A percentile compares a stretch with the other conserved stretches of the same genome.
phyloP scores from a whole-genome alignment of 352 stramenopile species.

The Phytophthora parvispora region DNA sequence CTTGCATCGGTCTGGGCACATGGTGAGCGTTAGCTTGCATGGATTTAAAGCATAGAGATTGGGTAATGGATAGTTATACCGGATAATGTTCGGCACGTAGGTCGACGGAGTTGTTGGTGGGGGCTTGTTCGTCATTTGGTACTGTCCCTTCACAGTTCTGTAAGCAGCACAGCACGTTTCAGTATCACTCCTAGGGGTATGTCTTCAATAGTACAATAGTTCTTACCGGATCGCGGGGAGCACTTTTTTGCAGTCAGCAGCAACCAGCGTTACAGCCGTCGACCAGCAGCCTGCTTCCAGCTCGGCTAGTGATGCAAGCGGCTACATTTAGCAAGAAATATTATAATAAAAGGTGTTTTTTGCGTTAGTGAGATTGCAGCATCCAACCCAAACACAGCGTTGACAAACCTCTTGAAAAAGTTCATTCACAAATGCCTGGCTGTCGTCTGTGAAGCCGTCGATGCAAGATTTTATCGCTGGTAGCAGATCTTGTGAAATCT shows the following conservation, averaged over 20 bases:
- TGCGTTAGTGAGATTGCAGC: neutral
- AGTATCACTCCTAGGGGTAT: neutral
- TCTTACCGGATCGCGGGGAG: constrained; percentile 81
- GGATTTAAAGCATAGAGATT: neutral
- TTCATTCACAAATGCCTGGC: constrained; percentile 54
- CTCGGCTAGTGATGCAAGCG: constrained; percentile 43
- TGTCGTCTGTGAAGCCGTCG: constrained; percentile 54
- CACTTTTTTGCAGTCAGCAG: constrained; percentile 90
- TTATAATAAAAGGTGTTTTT: too few relatives aligned
- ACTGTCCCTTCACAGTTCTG: constrained; percentile 90
- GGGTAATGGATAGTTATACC: constrained; percentile 31
- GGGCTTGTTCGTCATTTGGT: constrained; percentile 93
- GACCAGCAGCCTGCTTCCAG: constrained; percentile 79
- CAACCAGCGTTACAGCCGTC: constrained; percentile 60
- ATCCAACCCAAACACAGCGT: neutral
- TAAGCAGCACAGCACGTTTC: neutral
- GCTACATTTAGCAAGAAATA: constrained; percentile 34
- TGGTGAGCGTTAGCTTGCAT: neutral
- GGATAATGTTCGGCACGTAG: constrained; percentile 83
- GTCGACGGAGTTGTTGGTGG: constrained; percentile 71
- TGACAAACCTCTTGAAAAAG: constrained; percentile 52
- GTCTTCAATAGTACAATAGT: neutral
- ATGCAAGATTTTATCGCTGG: constrained; percentile 42
- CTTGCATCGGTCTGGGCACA: constrained; percentile 61
- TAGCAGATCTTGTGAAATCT: constrained; percentile 70